Evolutionary conservation across 495 filamentous ascomycete genomes (phyloP).

Genomic region (Lasiosphaeria hispida): DNA sequence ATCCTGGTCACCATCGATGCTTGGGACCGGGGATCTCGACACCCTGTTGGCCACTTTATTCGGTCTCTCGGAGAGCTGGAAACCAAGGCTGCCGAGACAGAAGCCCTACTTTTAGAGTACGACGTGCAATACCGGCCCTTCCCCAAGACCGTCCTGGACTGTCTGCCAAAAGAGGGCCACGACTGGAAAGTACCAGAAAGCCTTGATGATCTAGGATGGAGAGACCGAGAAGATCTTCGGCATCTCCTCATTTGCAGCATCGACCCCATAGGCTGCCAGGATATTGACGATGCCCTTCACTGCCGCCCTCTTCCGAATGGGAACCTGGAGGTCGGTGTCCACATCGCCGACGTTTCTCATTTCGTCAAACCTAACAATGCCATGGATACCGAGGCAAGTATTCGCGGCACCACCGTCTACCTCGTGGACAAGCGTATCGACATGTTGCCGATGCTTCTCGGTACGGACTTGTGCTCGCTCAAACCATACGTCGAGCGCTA

Average conservation of each 20-base stretch:
- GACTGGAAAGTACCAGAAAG: slow-evolving; percentile 85
- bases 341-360: slow-evolving; percentile 97
- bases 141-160: slow-evolving; percentile 90
- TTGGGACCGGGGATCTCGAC: slow-evolving; percentile 89
- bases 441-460: slow-evolving; percentile 94
- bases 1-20: slow-evolving; percentile 94
- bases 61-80: slow-evolving; percentile 90
- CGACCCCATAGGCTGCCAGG: slow-evolving; percentile 91
- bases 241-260: slow-evolving; percentile 93
- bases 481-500: slow-evolving; percentile 98
- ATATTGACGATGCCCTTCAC: slow-evolving; percentile 97
- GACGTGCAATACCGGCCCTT: slow-evolving; percentile 98
- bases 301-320: slow-evolving; percentile 82
- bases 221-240: slow-evolving; percentile 74
- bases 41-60: slow-evolving; percentile 91
- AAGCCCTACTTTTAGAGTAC: slow-evolving; percentile 89
- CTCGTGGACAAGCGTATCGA: slow-evolving; percentile 98
- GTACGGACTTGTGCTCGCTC: slow-evolving; percentile 93
- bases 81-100: slow-evolving; percentile 92
- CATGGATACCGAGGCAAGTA: slow-evolving; percentile 92
- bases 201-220: slow-evolving; percentile 80
- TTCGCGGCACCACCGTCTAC: slow-evolving; percentile 94
- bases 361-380: slow-evolving; percentile 96
- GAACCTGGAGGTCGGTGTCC: slow-evolving; percentile 96
- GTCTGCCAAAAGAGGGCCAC: slow-evolving; percentile 86